Conservation (phyloP, 257 asterid species). For the Scutellaria baicalensis region DNA sequence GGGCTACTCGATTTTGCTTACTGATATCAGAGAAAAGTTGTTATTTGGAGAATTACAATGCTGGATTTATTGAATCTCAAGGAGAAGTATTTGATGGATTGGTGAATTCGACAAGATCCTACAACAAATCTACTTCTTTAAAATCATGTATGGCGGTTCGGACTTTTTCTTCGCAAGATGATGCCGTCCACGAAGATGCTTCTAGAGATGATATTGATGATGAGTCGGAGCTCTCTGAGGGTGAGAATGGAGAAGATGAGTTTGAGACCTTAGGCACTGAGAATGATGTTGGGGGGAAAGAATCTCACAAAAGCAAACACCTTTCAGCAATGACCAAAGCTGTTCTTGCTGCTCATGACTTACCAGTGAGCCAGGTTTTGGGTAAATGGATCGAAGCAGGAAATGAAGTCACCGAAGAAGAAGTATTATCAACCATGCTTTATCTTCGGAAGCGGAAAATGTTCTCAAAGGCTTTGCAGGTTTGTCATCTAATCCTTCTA, state of each 20-base stretch:
- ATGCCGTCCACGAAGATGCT: constrained; percentile 21
- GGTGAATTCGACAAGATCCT: constrained; percentile 23
- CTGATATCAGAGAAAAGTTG: constrained; percentile 29
- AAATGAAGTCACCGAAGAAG: constrained; percentile 43
- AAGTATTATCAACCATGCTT: constrained; percentile 25
- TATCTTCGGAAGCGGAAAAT: constrained; percentile 45
- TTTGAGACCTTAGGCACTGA: constrained; percentile 26
- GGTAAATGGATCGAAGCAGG: constrained; percentile 70
- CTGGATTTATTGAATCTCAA: constrained; percentile 21
- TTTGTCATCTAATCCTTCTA: constrained; percentile 14
- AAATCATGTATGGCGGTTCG: constrained; percentile 16
- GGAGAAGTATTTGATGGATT: constrained; percentile 17
- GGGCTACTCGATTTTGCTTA: constrained; percentile 21
- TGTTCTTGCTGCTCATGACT: constrained; percentile 32
- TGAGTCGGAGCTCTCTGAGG: constrained; percentile 41
- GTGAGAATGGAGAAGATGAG: constrained; percentile 21
- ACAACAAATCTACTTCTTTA: constrained; percentile 20
- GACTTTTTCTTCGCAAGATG: constrained; percentile 35
- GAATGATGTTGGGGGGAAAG: constrained; percentile 19
- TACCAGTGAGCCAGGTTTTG: constrained; percentile 32
- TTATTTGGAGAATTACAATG: constrained; percentile 16
- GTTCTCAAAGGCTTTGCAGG: constrained; percentile 71
- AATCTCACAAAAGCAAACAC: constrained; percentile 1
- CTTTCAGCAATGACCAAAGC: constrained; percentile 38
- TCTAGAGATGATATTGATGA: constrained; percentile 27